Evolutionary conservation across 139 green algal genomes (phyloP), one percentile per base, ranked within the genome.

Genomic region (Volvox reticuliferus): DNA sequence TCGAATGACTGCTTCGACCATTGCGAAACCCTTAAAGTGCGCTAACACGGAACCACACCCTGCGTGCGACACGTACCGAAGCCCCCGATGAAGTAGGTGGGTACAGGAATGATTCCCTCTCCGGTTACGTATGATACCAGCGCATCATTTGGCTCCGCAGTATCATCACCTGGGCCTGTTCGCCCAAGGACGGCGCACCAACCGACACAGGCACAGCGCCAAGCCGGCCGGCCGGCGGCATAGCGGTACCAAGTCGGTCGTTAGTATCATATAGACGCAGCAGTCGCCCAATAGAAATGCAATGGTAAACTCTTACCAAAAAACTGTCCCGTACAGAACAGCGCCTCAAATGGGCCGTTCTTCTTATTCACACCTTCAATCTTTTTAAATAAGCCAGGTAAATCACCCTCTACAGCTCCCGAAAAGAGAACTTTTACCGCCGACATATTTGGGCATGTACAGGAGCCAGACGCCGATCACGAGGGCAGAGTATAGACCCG

Each of bases 21-120:
- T 14, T 55, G 44, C 9, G 44, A 9, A 55, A 55, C 9, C 9
- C 44, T 9, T 55, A 55, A 55, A 55, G 44, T 55, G 44, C 44
- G 44, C 44, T 55, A 55, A 55, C 44, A 55, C 44, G 9, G 44
- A 55, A 9, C 44, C 44, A 55, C 44, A 55, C 5, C 44, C 44
- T 55, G 44, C 44, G 44, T 14, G 44, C 44, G 44, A 9, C 44
- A 82, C 32, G 82, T 24, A 82, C 96, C 96, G 44, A 90, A 97
- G 35, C 87, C 94, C 12, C 96, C 96, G 24, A 97, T 93, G 84
- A 98, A 98, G 90, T 97, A 97, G 0, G 95, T 97, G 19, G 94
- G 93, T 0, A 98, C 67, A 0, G 96, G 96, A 0, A 94, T 91
- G 63, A 90, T 76, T 37, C 92, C 93, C 13, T 89, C 82, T 13